phyloP scores from a whole-genome alignment of 257 asterid species.

The Voacanga thouarsii region DNA sequence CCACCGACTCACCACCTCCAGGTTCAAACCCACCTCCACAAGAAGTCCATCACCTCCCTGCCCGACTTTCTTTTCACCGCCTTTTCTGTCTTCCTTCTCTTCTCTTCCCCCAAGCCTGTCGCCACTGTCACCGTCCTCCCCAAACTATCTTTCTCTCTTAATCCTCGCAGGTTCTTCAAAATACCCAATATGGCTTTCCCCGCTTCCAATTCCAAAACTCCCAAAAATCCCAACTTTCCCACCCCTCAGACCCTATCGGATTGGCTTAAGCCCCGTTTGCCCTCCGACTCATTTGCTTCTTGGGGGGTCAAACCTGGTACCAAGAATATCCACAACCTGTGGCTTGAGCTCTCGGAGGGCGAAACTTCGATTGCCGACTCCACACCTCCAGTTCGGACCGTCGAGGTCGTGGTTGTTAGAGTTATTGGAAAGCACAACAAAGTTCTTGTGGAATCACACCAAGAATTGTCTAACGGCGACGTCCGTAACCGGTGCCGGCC shows the following conservation, averaged over 20 bases:
- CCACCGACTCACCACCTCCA: slow-evolving; percentile 43
- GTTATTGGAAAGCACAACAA: slow-evolving; percentile 48
- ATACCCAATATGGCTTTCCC: slow-evolving; percentile 56
- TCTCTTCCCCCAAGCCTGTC: slow-evolving; percentile 57
- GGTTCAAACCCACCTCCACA: slow-evolving; percentile 34
- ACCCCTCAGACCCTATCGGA: slow-evolving; percentile 87
- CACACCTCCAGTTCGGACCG: slow-evolving; percentile 67
- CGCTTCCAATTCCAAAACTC: slow-evolving; percentile 24
- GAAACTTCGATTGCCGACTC: slow-evolving; percentile 73
- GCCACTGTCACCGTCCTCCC: slow-evolving; percentile 31
- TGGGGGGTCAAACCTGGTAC: slow-evolving; percentile 98
- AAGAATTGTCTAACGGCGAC: slow-evolving; percentile 74
- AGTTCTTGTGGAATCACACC: slow-evolving; percentile 79
- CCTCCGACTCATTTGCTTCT: slow-evolving; percentile 66
- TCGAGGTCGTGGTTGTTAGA: slow-evolving; percentile 72
- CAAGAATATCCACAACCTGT: slow-evolving; percentile 75
- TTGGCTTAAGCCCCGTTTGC: slow-evolving; percentile 78
- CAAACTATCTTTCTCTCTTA: slow-evolving; percentile 43
- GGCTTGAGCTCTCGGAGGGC: slow-evolving; percentile 87
- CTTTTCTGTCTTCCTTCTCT: slow-evolving; percentile 60
- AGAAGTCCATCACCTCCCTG: slow-evolving; percentile 42
- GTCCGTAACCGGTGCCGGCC: slow-evolving; percentile 67
- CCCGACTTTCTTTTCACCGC: slow-evolving; percentile 79
- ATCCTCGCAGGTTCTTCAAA: slow-evolving; percentile 46
- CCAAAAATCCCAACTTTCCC: slow-evolving; percentile 48